These are phyloP conservation scores for Adansonia gregorii DNA, from an alignment of 441 rosid species.

Conservation along the genomic window DNA sequence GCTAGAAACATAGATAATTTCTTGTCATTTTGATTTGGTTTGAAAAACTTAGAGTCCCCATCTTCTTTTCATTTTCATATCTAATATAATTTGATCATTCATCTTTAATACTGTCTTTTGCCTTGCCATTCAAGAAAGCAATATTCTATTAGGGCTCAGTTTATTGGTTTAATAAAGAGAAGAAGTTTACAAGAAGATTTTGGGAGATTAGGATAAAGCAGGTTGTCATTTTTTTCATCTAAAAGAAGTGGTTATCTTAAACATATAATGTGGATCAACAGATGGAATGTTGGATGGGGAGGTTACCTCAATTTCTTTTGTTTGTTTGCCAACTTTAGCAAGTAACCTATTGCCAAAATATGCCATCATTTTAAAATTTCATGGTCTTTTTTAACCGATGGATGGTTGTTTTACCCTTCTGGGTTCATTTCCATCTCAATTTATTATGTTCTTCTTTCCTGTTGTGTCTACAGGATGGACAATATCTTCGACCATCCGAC, in stretches of 20 bases:
- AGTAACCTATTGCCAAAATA: not conserved
- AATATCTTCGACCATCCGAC: constrained; percentile 94
- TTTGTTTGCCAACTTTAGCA: not conserved
- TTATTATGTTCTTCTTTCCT: constrained; percentile 12
- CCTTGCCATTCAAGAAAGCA: constrained; percentile 17
- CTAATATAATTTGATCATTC: not conserved
- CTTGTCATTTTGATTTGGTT: constrained; percentile 10
- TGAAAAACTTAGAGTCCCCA: not conserved
- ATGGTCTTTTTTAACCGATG: constrained; percentile 5
- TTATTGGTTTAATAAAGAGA: constrained; percentile 7
- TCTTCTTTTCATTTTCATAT: no score
- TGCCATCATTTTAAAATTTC: not conserved
- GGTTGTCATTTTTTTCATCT: not conserved
- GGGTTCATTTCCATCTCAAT: constrained; percentile 23
- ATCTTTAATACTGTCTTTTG: constrained; percentile 5
- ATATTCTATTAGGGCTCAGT: constrained; percentile 14
- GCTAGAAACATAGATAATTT: constrained; percentile 21
- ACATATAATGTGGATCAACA: not conserved
- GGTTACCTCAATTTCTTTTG: not conserved
- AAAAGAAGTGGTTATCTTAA: not conserved
- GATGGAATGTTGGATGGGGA: not conserved
- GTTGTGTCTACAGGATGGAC: constrained; percentile 77
- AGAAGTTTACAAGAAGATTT: constrained; percentile 1
- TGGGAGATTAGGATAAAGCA: no score
- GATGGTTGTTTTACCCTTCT: constrained; percentile 1